A percentile compares a stretch with the other conserved stretches of the same genome.
Conservation (phyloP, 2,329 filamentous ascomycete genomes). For the Aureobasidium lini region DNA sequence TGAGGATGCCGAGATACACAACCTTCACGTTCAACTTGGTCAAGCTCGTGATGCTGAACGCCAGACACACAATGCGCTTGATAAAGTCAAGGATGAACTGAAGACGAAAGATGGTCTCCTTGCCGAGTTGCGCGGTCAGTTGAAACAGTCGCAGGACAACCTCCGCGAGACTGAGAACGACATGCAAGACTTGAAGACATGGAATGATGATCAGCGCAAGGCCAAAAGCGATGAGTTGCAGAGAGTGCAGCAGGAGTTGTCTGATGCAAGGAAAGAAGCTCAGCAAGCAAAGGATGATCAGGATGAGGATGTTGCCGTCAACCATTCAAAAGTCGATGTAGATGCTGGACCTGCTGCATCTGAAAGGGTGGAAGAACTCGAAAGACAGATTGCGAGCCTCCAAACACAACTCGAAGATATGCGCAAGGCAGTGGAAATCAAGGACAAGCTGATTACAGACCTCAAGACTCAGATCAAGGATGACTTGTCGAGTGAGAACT, state of each 20-base stretch:
- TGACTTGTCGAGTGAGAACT: not conserved
- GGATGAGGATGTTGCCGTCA: not conserved
- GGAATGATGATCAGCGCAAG: not conserved
- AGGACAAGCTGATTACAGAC: not conserved
- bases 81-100: constrained; percentile 8
- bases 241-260: constrained; percentile 1
- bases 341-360: constrained; percentile 11
- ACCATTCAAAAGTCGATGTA: constrained; percentile 17
- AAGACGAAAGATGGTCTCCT: not conserved
- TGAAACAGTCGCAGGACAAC: constrained; percentile 5
- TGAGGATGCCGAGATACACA: constrained; percentile 18
- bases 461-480: not conserved
- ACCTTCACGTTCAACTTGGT: constrained; percentile 10
- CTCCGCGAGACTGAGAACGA: not conserved
- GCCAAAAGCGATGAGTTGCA: not conserved
- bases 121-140: not conserved
- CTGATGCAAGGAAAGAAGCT: not conserved
- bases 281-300: not conserved
- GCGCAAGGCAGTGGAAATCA: not conserved
- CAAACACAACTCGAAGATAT: not conserved
- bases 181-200: not conserved
- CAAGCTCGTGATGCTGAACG: constrained; percentile 11
- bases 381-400: not conserved
- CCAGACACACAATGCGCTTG: not conserved
- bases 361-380: constrained; percentile 17